Base-by-base conservation (phyloP, 1,284 basidiomycete species). In the Ganoderma multipileum region DNA sequence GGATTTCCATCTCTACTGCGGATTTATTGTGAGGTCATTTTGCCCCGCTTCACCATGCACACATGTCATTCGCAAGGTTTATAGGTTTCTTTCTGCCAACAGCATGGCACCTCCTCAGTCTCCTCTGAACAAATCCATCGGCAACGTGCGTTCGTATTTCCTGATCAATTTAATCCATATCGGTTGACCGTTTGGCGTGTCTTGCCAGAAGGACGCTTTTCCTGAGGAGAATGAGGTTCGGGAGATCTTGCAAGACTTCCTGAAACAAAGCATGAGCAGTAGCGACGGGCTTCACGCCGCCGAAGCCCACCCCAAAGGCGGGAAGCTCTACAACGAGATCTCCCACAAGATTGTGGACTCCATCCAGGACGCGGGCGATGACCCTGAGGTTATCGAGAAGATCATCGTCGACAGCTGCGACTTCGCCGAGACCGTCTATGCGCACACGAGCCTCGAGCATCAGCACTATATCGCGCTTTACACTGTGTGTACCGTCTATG, bases 401-500 rank as follows among this genome's bases (percentile, higher is more conserved):
- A 11, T 71, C 20, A 41, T 16, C 0, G 62, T 64, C n/a, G 62
- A 59, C 12, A 50, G 33, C 64, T 66, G 67, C 38, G 30, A 50
- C 23, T 57, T 68, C 9, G 57, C 64, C 2, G 67, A 71, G 38
- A 61, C 61, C 3, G 54, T 64, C 1, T 71, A 71, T 44, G 54
- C 16, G 7, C 66, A 68, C 62, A 54, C 50, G 1, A 41, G 64
- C 23, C 38, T 54, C 20, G 58, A 63, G 26, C 67, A 68, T 42
- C 62, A 59, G 26, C 39, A 28, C 54, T 68, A 57, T 62, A 61
- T 64, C 39, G 64, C 67, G 0, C 64, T 65, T 11, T 71, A 66
- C 67, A 66, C 64, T 1, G 69, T 64, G n/a, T 68, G 67, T 54
- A 52, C 55, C 44, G 4, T 66, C 47, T 68, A 68, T 30, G 54